Evolutionary conservation across 192 early-diverging fungal species (phyloP).

Genomic region (Linnemannia elongata): DNA sequence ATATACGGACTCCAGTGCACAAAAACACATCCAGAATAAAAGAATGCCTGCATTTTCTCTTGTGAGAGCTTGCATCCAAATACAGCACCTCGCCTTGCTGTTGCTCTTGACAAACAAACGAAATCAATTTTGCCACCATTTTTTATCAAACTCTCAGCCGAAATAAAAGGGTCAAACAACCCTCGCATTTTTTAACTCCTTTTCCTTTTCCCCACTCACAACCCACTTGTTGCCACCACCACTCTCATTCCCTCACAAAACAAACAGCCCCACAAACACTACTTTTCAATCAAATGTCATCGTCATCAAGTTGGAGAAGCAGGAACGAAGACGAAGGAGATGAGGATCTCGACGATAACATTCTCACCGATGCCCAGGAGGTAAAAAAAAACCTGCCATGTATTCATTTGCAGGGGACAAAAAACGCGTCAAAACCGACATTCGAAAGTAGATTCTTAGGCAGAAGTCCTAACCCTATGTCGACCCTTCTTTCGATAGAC

Average conservation of each 20-base stretch:
- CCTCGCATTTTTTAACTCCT: not conserved
- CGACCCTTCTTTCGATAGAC: not conserved
- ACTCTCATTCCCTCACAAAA: not conserved
- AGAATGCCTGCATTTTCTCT: not conserved
- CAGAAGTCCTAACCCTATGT: not conserved
- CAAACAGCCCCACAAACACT: not conserved
- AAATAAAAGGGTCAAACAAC: not conserved
- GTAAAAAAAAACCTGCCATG: constrained; percentile 4
- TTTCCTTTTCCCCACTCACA: not conserved
- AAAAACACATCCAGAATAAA: not conserved
- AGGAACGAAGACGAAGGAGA: constrained; percentile 44
- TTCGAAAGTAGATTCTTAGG: not conserved
- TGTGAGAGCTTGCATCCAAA: not conserved
- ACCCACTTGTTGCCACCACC: not conserved
- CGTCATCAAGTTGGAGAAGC: constrained; percentile 52
- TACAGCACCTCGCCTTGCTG: not conserved
- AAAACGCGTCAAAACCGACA: not conserved
- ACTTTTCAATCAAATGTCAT: constrained; percentile 1
- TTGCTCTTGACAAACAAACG: not conserved
- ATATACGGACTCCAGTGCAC: not conserved
- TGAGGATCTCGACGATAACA: constrained; percentile 52
- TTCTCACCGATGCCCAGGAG: constrained; percentile 56
- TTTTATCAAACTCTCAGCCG: not conserved
- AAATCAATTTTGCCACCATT: constrained; percentile 50
- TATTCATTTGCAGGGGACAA: not conserved